Conservation (phyloP, 1,284 basidiomycete genomes). For the Abortiporus biennis region DNA sequence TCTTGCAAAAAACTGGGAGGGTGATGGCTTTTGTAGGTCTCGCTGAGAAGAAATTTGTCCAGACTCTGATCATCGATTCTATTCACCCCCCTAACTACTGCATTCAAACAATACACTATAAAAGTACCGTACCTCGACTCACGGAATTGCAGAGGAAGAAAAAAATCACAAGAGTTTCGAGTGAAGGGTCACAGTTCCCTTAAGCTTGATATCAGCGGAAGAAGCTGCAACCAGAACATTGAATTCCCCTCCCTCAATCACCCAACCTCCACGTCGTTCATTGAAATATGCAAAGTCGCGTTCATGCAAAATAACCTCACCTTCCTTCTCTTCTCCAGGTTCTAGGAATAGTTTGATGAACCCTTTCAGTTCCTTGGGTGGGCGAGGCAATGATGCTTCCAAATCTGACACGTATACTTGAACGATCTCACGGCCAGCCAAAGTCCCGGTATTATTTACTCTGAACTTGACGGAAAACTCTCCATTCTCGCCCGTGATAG, state of each 20-base stretch:
- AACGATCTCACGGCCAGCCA: slow-evolving; percentile 47
- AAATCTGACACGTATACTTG: slow-evolving; percentile 52
- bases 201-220: not conserved
- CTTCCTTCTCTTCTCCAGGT: slow-evolving; percentile 36
- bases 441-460: slow-evolving; percentile 48
- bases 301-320: slow-evolving; percentile 41
- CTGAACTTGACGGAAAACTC: slow-evolving; percentile 39
- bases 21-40: too few species aligned
- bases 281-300: slow-evolving; percentile 54
- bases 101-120: too few species aligned
- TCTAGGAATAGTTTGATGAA: slow-evolving; percentile 47
- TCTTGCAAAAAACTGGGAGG: too few species aligned
- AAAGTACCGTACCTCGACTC: too few species aligned
- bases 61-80: too few species aligned
- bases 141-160: too few species aligned
- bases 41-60: too few species aligned
- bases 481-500: slow-evolving; percentile 35
- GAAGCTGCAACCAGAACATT: slow-evolving; percentile 2
- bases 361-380: slow-evolving; percentile 44
- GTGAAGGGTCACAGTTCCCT: too few species aligned
- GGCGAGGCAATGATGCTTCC: slow-evolving; percentile 41
- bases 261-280: slow-evolving; percentile 26
- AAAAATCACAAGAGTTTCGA: too few species aligned
- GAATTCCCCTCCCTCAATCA: slow-evolving; percentile 9
- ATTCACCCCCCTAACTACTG: too few species aligned